Conservation (phyloP, 2,329 filamentous ascomycete species). For the Ustilaginoidea virens region DNA sequence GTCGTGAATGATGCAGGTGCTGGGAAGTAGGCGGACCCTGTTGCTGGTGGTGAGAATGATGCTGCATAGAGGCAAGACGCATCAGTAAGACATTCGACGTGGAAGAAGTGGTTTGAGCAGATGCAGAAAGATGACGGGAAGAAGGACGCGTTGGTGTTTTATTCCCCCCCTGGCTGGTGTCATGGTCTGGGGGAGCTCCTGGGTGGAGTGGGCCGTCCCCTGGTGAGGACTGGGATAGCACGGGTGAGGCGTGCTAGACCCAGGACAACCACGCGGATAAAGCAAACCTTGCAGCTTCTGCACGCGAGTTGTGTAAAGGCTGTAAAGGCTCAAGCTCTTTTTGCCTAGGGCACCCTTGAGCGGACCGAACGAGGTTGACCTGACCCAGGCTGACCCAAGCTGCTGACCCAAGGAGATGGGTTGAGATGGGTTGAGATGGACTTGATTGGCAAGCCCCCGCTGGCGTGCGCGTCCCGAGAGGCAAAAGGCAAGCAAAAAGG, state of each 20-base stretch:
- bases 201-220: slow-evolving; percentile 21
- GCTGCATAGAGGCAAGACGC: slow-evolving; percentile 50
- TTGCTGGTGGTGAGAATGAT: slow-evolving; percentile 59
- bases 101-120: slow-evolving; percentile 19
- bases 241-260: slow-evolving; percentile 33
- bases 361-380: too few relatives aligned
- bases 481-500: too few relatives aligned
- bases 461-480: too few relatives aligned
- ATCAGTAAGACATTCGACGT: slow-evolving; percentile 34
- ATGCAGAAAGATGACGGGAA: slow-evolving; percentile 22
- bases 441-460: too few relatives aligned
- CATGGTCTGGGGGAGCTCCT: slow-evolving; percentile 27
- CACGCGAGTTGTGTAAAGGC: slow-evolving; percentile 7
- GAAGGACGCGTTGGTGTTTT: slow-evolving; percentile 35
- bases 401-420: too few relatives aligned
- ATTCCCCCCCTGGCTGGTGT: slow-evolving; percentile 30
- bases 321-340: too few relatives aligned
- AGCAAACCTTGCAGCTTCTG: slow-evolving; percentile 16
- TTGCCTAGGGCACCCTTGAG: too few relatives aligned
- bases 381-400: too few relatives aligned
- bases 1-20: slow-evolving; percentile 55
- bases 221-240: slow-evolving; percentile 31
- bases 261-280: slow-evolving; percentile 24
- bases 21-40: slow-evolving; percentile 52
- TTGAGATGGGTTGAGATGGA: too few relatives aligned